Conservation (phyloP, 805 yeast genomes). For the Clavispora vitiphila region DNA sequence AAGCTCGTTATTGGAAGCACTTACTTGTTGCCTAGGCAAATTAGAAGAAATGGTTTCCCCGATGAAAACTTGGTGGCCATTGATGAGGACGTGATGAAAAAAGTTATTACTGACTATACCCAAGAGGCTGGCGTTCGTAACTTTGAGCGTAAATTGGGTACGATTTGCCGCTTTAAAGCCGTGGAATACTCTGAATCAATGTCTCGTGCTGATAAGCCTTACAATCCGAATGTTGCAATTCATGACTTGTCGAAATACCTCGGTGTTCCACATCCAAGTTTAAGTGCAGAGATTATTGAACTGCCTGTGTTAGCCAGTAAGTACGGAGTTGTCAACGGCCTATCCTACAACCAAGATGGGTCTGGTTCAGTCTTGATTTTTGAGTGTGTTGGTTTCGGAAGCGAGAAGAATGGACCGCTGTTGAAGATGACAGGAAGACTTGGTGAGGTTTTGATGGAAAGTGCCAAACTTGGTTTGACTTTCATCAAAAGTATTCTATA, state of each 20-base stretch:
- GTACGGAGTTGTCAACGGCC: slow-evolving; percentile 79
- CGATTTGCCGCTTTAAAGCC: slow-evolving; percentile 77
- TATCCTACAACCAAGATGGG: slow-evolving; percentile 84
- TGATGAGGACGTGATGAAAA: slow-evolving; percentile 50
- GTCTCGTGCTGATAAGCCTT: slow-evolving; percentile 15
- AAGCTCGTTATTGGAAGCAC: slow-evolving; percentile 66
- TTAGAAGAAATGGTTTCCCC: slow-evolving; percentile 60
- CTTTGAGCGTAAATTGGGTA: slow-evolving; percentile 68
- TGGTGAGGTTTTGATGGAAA: slow-evolving; percentile 76
- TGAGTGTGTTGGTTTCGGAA: slow-evolving; percentile 68
- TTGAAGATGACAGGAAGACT: slow-evolving; percentile 74
- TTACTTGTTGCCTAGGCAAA: slow-evolving; percentile 73
- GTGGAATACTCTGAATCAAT: slow-evolving; percentile 51
- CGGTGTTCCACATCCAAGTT: slow-evolving; percentile 54
- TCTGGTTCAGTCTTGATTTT: slow-evolving; percentile 76
- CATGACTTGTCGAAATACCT: slow-evolving; percentile 63
- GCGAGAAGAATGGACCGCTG: slow-evolving; percentile 24
- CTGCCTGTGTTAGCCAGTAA: slow-evolving; percentile 44
- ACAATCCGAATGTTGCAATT: slow-evolving; percentile 39
- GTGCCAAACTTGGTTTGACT: slow-evolving; percentile 73
- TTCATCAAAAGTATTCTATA: slow-evolving; percentile 58
- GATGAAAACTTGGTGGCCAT: slow-evolving; percentile 37
- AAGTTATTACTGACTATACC: slow-evolving; percentile 64
- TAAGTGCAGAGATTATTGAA: slow-evolving; percentile 30
- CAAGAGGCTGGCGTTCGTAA: slow-evolving; percentile 84